A percentile compares a stretch with the other conserved stretches of the same genome.
Evolutionary conservation across 257 asterid species (phyloP).

Genomic region (Dorcoceras hygrometricum): DNA sequence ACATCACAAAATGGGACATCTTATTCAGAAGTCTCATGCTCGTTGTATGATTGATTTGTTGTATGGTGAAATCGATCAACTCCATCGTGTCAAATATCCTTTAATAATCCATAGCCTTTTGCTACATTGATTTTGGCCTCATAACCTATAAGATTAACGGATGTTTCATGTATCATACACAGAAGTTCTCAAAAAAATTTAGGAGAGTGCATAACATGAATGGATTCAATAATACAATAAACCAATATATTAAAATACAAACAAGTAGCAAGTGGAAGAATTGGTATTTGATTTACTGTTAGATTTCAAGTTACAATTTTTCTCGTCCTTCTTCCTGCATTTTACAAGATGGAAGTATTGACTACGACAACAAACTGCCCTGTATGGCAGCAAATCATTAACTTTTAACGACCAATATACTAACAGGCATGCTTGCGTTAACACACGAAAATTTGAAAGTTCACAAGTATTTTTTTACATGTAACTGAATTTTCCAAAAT

Average conservation of each 20-base stretch:
- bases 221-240: constrained; percentile 18
- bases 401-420: constrained; percentile 10
- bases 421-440: constrained; percentile 19
- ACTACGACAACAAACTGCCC: constrained; percentile 14
- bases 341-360: constrained; percentile 14
- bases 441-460: constrained; percentile 26
- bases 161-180: not conserved
- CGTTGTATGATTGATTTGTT: constrained; percentile 9
- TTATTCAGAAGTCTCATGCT: constrained; percentile 15
- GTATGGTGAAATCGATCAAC: constrained; percentile 1
- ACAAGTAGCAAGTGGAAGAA: constrained; percentile 9
- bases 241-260: constrained; percentile 5
- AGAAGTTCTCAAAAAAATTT: not conserved
- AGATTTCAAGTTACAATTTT: constrained; percentile 20
- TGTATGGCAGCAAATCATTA: constrained; percentile 16
- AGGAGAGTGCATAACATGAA: not conserved
- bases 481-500: constrained; percentile 32
- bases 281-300: not conserved
- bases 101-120: not conserved
- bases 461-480: constrained; percentile 36
- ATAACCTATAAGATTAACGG: not conserved
- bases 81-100: constrained; percentile 6
- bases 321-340: constrained; percentile 21
- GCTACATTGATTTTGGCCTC: not conserved
- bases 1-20: constrained; percentile 2